A percentile compares a stretch with the other conserved stretches of the same genome.
Evolutionary conservation across 2,329 filamentous ascomycete species (phyloP).

Genomic region (Epichloe typhina): DNA sequence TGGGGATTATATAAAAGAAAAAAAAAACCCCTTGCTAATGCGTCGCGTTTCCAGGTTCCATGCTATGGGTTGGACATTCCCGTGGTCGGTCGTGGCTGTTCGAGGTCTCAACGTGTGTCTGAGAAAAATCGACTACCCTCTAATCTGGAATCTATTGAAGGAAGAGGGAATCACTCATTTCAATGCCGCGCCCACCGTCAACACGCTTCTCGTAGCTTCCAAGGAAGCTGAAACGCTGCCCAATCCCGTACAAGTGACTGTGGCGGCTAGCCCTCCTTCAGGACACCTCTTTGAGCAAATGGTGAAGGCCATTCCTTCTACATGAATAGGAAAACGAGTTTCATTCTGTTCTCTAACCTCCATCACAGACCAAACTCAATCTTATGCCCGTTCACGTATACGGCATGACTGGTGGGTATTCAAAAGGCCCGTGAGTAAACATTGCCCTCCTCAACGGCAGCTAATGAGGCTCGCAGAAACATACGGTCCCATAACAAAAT

Average conservation of each 20-base stretch:
- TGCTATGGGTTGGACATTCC: conserved; percentile 70
- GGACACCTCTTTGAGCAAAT: conserved; percentile 89
- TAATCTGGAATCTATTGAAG: conserved; percentile 83
- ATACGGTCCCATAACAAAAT: conserved; percentile 90
- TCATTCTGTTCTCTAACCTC: not conserved
- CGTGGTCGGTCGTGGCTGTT: conserved; percentile 85
- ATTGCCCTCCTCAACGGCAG: not conserved
- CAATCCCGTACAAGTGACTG: conserved; percentile 68
- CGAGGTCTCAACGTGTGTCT: conserved; percentile 92
- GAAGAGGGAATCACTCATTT: conserved; percentile 86
- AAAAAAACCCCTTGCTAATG: not conserved
- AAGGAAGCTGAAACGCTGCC: conserved; percentile 59
- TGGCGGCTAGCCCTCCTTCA: conserved; percentile 83
- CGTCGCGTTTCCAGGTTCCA: conserved; percentile 38
- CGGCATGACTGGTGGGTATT: conserved; percentile 44
- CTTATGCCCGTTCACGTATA: conserved; percentile 89
- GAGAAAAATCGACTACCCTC: conserved; percentile 84
- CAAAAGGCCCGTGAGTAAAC: too few relatives aligned
- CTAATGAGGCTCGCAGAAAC: conserved; percentile 43
- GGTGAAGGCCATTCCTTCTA: conserved; percentile 31
- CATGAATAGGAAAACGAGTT: too few relatives aligned
- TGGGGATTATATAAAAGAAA: not conserved
- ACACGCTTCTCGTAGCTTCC: conserved; percentile 77
- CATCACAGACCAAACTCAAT: conserved; percentile 47
- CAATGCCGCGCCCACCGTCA: conserved; percentile 91